Percentiles rank a stretch among this genome's conserved stretches.
phyloP scores from a whole-genome alignment of 2,329 filamentous ascomycete genomes.

The Cladophialophora immunda region DNA sequence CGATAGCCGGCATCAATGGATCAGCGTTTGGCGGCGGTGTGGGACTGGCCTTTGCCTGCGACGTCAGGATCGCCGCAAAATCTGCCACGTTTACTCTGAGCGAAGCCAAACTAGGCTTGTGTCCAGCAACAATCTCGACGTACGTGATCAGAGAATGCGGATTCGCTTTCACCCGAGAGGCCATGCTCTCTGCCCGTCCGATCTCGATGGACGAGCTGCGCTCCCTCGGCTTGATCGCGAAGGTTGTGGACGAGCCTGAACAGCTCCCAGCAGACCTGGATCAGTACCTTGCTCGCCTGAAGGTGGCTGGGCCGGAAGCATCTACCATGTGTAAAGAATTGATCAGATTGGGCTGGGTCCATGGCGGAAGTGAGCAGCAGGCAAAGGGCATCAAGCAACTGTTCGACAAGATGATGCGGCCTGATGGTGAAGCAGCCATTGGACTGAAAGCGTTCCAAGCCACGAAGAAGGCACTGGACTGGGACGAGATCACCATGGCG shows the following conservation, averaged over 20 bases:
- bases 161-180: slow-evolving; percentile 47
- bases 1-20: slow-evolving; percentile 54
- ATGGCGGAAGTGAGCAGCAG: slow-evolving; percentile 37
- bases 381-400: slow-evolving; percentile 38
- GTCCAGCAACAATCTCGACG: slow-evolving; percentile 52
- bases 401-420: slow-evolving; percentile 45
- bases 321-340: slow-evolving; percentile 49
- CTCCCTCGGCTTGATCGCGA: slow-evolving; percentile 34
- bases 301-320: slow-evolving; percentile 43
- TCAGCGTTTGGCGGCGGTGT: slow-evolving; percentile 56
- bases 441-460: slow-evolving; percentile 42
- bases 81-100: slow-evolving; percentile 46
- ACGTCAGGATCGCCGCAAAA: slow-evolving; percentile 45
- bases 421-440: slow-evolving; percentile 39
- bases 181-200: slow-evolving; percentile 49
- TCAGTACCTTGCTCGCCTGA: slow-evolving; percentile 40
- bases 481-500: slow-evolving; percentile 36
- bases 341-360: slow-evolving; percentile 42
- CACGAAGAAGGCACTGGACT: slow-evolving; percentile 39
- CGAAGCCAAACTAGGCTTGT: slow-evolving; percentile 53
- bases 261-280: slow-evolving; percentile 41
- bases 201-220: slow-evolving; percentile 44
- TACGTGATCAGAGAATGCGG: slow-evolving; percentile 54
- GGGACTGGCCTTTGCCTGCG: slow-evolving; percentile 55
- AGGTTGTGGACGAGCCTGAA: slow-evolving; percentile 38